Evolutionary conservation across 306 rosid genomes (phyloP), one percentile per base, ranked within the genome.

Genomic region (Hippophae tibetana): DNA sequence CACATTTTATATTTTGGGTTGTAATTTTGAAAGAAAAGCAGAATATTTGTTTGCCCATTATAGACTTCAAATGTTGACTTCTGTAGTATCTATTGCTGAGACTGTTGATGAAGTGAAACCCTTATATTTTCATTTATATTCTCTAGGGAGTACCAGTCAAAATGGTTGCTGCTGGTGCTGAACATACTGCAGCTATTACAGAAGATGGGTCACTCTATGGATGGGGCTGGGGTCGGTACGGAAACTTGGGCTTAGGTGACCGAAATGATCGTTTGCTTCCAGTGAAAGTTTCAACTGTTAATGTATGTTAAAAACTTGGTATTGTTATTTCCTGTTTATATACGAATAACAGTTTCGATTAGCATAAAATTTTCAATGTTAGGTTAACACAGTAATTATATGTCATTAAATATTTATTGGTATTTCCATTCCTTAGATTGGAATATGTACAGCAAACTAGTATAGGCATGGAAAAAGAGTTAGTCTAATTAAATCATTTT

Each of bases 101-200:
- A 31, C 38, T 31, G 38, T 31, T 31, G 38, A 45, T 45, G 62
- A 31, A 41, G 52, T 71, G 44, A 0, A 13, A 14, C 9, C n/a
- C 25, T 2, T 47, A 61, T 61, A 49, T 5, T 50, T 51, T 47
- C 23, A 26, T 54, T 54, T 67, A 31, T 31, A 1, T 31, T 31
- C 41, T 78, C 66, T 64, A 92, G 98, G 96, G 87, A 74, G 52
- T 81, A 43, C 75, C 89, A 65, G 68, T 92, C 71, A 87, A 83
- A 85, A 92, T 87, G 95, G 98, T 92, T 67, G 96, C 98, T 69
- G 96, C 98, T 64, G 98, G 98, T 58, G 98, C 98, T 52, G 98
- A 92, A 78, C 98, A 92, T 67, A 92, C 96, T 69, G 96, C 79
- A 60, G 98, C 98, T 52, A 79, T 87, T 65, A 78, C 98, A 69